Percentiles rank a stretch among this genome's conserved stretches.
Evolutionary conservation across 768 basidiomycete genomes (phyloP).

Genomic region (Trametes sanguinea): DNA sequence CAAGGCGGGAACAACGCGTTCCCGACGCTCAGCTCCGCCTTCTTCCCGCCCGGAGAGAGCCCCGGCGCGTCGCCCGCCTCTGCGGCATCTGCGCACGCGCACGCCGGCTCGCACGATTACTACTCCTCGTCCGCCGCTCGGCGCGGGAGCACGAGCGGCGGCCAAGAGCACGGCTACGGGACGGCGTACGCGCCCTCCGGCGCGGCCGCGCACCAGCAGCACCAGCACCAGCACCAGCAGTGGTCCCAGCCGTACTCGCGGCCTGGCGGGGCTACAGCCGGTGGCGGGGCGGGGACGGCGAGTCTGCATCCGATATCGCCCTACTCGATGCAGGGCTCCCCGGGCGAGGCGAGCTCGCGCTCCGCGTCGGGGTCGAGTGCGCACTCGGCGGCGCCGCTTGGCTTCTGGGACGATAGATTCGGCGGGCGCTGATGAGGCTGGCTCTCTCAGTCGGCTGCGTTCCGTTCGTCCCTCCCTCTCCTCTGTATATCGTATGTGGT

Average conservation of each 20-base stretch:
- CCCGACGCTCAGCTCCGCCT: slow-evolving; percentile 59
- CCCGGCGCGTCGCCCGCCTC: slow-evolving; percentile 34
- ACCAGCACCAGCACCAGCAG: slow-evolving; percentile 4
- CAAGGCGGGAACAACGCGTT: slow-evolving; percentile 31
- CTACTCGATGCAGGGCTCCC: slow-evolving; percentile 19
- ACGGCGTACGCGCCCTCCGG: not conserved
- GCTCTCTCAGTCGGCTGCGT: not conserved
- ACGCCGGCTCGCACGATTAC: slow-evolving; percentile 34
- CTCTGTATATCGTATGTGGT: no score
- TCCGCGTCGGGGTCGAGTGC: slow-evolving; percentile 11
- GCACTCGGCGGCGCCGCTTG: slow-evolving; percentile 10
- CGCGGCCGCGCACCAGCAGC: not conserved
- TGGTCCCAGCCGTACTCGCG: slow-evolving; percentile 13
- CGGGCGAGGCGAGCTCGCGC: slow-evolving; percentile 12
- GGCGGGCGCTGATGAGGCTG: slow-evolving; percentile 14
- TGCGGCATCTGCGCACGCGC: slow-evolving; percentile 11
- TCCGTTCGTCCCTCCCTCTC: no score
- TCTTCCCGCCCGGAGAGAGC: slow-evolving; percentile 48
- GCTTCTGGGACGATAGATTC: slow-evolving; percentile 16
- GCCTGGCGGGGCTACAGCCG: not conserved
- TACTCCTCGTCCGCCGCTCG: slow-evolving; percentile 2
- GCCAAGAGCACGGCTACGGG: not conserved
- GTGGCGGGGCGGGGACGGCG: not conserved
- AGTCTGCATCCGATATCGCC: slow-evolving; percentile 11
- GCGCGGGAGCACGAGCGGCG: not conserved